Evolutionary conservation across 805 yeast genomes (phyloP).

Genomic region (Candida fluviatilis): DNA sequence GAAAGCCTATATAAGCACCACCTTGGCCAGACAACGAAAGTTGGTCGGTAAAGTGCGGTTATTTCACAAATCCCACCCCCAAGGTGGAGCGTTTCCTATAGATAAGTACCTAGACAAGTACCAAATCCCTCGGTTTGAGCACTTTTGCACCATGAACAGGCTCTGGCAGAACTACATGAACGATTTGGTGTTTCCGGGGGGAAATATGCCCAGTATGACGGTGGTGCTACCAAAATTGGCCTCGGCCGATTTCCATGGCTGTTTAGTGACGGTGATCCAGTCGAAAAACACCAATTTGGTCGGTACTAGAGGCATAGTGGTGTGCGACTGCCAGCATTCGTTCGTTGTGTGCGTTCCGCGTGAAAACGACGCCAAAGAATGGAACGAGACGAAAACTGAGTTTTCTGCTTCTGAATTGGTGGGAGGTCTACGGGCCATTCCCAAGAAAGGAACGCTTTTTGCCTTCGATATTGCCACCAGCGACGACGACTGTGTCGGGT

Average conservation of each 20-base stretch:
- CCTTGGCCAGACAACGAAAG: conserved; percentile 36
- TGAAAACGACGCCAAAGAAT: conserved; percentile 24
- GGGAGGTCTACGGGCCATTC: conserved; percentile 65
- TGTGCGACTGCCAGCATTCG: conserved; percentile 78
- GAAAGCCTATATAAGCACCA: conserved; percentile 34
- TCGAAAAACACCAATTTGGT: conserved; percentile 53
- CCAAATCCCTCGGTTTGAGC: conserved; percentile 41
- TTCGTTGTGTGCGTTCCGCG: conserved; percentile 59
- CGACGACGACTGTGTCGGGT: conserved; percentile 41
- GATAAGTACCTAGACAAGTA: conserved; percentile 18
- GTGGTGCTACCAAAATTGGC: conserved; percentile 54
- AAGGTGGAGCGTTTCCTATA: conserved; percentile 14
- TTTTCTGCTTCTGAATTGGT: conserved; percentile 28
- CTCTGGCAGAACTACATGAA: conserved; percentile 72
- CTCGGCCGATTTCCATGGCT: conserved; percentile 79
- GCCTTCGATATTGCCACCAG: conserved; percentile 34
- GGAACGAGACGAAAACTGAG: conserved; percentile 27
- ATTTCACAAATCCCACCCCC: conserved; percentile 18
- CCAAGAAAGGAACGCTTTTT: conserved; percentile 66
- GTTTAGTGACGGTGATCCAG: conserved; percentile 54
- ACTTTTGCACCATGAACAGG: conserved; percentile 50
- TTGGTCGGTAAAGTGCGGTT: conserved; percentile 34
- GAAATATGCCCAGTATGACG: conserved; percentile 19
- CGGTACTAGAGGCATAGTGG: conserved; percentile 69
- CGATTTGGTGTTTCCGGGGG: conserved; percentile 43